phyloP scores from a whole-genome alignment of 257 asterid genomes.

The Henckelia pumila region DNA sequence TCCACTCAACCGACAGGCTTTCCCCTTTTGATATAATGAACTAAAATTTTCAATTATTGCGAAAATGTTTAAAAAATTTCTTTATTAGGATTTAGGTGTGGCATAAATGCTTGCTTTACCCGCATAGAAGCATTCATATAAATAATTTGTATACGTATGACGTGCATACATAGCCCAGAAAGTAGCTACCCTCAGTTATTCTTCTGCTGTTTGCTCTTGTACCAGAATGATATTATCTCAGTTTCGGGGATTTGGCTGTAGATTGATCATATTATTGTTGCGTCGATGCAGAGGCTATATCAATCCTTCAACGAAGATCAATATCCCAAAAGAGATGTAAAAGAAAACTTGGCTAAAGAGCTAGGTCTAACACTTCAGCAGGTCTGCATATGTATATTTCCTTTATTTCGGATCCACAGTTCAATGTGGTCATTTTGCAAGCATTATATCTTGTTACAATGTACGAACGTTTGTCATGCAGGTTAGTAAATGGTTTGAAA shows the following conservation, averaged over 20 bases:
- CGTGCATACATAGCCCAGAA: neutral
- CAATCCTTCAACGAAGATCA: constrained; percentile 73
- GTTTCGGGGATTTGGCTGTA: neutral
- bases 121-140: neutral
- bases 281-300: constrained; percentile 35
- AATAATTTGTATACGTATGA: neutral
- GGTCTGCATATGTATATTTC: neutral
- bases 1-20: constrained; percentile 12
- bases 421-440: neutral
- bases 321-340: constrained; percentile 61
- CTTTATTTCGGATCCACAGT: neutral
- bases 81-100: no score
- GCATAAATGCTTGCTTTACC: neutral
- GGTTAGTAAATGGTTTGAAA: constrained; percentile 75
- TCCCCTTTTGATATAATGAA: neutral
- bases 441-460: neutral
- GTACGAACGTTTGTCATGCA: constrained; percentile 27
- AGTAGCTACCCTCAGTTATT: neutral
- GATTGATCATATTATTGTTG: neutral
- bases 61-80: neutral
- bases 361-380: constrained; percentile 34
- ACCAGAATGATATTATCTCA: neutral
- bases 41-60: neutral
- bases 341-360: constrained; percentile 70
- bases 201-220: neutral